These are phyloP conservation scores for Ustilago shanxiensis DNA, from an alignment of 1,284 basidiomycete species.

Conservation along the genomic window DNA sequence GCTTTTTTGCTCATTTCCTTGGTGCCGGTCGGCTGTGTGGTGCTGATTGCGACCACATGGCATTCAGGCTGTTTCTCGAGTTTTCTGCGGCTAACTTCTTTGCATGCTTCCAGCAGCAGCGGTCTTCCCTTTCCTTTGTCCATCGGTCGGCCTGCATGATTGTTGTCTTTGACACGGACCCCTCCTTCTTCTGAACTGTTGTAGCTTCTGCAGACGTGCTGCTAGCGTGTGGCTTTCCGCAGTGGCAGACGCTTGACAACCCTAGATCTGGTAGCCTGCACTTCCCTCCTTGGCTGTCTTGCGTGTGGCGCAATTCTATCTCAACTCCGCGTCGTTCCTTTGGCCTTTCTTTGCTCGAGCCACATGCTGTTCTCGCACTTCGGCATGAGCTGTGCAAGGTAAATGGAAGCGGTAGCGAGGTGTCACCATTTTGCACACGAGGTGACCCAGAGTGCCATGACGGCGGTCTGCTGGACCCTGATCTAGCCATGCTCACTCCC, in stretches of 20 bases:
- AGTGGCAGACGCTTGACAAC: background rate
- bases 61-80: background rate
- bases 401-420: background rate
- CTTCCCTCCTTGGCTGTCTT: conserved; percentile 1
- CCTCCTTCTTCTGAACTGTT: background rate
- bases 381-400: background rate
- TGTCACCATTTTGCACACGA: too few relatives aligned
- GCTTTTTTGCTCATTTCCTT: background rate
- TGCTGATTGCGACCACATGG: background rate
- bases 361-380: background rate
- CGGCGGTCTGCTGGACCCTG: conserved; percentile 3
- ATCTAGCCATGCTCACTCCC: background rate
- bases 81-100: background rate
- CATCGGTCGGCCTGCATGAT: background rate
- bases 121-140: conserved; percentile 6
- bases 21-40: too few relatives aligned
- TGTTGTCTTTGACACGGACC: background rate
- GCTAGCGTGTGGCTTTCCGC: background rate
- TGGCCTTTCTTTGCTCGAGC: conserved; percentile 1
- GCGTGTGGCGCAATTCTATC: conserved; percentile 4
- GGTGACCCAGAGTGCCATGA: too few relatives aligned
- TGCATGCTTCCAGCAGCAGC: background rate
- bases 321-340: conserved; percentile 7
- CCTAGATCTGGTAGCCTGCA: background rate
- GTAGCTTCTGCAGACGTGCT: too few relatives aligned